phyloP scores from a whole-genome alignment of 805 yeast species.

The Jamesozyma gamospora region DNA sequence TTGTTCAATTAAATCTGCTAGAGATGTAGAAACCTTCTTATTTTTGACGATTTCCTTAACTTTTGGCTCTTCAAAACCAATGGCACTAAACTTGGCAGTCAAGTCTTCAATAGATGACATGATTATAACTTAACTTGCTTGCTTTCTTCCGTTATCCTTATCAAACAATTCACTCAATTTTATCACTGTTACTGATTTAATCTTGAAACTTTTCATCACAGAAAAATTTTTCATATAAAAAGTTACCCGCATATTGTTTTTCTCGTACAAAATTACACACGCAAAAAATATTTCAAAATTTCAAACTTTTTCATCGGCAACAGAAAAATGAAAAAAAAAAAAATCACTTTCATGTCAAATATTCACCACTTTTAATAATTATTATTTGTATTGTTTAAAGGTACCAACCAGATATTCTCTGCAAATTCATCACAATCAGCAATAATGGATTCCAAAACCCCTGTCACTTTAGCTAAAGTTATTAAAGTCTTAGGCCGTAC shows the following conservation, averaged over 20 bases:
- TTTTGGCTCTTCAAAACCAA: conserved; percentile 67
- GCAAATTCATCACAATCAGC: neutral
- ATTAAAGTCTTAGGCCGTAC: conserved; percentile 99
- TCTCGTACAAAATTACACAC: conserved; percentile 1
- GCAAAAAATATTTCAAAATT: neutral
- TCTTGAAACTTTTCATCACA: too few relatives aligned
- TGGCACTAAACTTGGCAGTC: conserved; percentile 24
- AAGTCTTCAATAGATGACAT: conserved; percentile 31
- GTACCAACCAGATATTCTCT: neutral
- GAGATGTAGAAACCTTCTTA: conserved; percentile 67
- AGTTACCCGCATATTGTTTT: neutral
- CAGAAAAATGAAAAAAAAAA: neutral
- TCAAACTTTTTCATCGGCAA: neutral
- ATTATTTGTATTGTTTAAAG: neutral
- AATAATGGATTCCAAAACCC: conserved; percentile 49
- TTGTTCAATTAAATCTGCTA: conserved; percentile 48
- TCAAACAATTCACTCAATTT: too few relatives aligned
- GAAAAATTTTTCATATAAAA: neutral
- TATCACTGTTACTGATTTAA: too few relatives aligned
- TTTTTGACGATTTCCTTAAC: conserved; percentile 76
- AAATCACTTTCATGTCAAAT: too few relatives aligned
- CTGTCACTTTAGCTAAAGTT: conserved; percentile 99
- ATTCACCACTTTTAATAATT: too few relatives aligned
- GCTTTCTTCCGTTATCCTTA: neutral
- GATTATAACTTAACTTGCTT: neutral